phyloP scores from a whole-genome alignment of 805 yeast genomes.

The Debaryomyces hansenii region DNA sequence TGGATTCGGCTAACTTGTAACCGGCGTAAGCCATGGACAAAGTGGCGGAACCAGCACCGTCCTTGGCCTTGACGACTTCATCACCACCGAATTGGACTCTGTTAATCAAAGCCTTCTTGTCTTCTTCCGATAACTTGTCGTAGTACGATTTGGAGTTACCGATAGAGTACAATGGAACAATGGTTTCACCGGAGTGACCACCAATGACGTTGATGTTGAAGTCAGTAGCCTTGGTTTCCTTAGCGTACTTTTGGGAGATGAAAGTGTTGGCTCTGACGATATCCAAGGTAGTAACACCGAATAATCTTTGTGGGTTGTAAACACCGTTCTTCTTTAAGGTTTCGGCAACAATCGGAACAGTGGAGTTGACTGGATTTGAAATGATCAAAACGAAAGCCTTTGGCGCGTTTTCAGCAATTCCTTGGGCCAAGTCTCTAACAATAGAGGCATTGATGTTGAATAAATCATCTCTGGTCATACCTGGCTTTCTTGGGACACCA shows the following conservation, averaged over 20 bases:
- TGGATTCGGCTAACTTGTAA: constrained; percentile 68
- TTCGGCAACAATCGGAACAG: constrained; percentile 87
- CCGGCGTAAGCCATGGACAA: constrained; percentile 88
- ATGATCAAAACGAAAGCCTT: constrained; percentile 77
- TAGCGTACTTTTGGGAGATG: constrained; percentile 54
- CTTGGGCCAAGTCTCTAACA: constrained; percentile 69
- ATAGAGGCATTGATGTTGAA: constrained; percentile 83
- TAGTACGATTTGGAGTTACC: constrained; percentile 33
- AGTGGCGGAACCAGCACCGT: constrained; percentile 84
- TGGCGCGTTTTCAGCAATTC: constrained; percentile 72
- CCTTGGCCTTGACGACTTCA: constrained; percentile 82
- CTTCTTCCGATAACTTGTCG: constrained; percentile 56
- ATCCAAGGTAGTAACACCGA: constrained; percentile 90
- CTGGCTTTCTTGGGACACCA: constrained; percentile 92
- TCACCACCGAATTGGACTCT: constrained; percentile 95
- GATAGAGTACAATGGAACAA: constrained; percentile 76
- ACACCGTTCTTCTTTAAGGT: constrained; percentile 66
- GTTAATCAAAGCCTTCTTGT: constrained; percentile 66
- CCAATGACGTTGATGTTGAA: constrained; percentile 77
- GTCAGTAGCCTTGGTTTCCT: constrained; percentile 48
- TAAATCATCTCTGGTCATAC: constrained; percentile 90
- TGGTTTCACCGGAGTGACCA: constrained; percentile 95
- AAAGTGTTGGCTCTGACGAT: constrained; percentile 85
- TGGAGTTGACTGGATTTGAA: constrained; percentile 92
- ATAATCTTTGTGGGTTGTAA: constrained; percentile 68